Evolutionary conservation across 1,284 basidiomycete genomes (phyloP).

Genomic region (Prillingera fragicola): DNA sequence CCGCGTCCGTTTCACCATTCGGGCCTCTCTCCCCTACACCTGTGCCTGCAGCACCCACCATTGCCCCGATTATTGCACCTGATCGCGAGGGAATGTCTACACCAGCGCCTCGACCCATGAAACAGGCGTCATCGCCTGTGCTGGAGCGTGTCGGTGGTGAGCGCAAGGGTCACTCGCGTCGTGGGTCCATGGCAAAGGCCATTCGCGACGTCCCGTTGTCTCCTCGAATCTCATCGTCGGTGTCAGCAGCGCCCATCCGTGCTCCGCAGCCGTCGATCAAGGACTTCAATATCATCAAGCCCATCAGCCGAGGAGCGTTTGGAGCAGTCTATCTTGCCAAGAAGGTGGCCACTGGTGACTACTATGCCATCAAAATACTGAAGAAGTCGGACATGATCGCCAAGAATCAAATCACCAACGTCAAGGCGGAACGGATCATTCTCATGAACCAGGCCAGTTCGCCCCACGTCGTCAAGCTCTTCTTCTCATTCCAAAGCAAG

Average conservation of each 20-base stretch:
- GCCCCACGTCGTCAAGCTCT: constrained; percentile 97
- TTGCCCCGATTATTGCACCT: too few species aligned
- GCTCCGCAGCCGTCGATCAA: constrained; percentile 88
- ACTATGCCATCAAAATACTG: constrained; percentile 97
- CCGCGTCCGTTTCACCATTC: too few species aligned
- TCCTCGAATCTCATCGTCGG: constrained; percentile 76
- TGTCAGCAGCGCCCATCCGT: constrained; percentile 58
- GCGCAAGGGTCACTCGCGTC: constrained; percentile 20
- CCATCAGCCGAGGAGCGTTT: constrained; percentile 98
- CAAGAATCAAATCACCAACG: constrained; percentile 99
- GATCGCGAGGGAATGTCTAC: too few species aligned
- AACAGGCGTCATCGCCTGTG: constrained; percentile 18
- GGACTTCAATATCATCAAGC: constrained; percentile 99
- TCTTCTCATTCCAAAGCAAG: constrained; percentile 97
- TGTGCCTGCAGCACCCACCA: too few species aligned
- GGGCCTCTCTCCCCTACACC: too few species aligned
- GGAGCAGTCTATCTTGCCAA: constrained; percentile 97
- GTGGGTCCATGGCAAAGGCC: constrained; percentile 22
- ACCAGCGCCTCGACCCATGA: too few species aligned
- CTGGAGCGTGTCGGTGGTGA: constrained; percentile 24
- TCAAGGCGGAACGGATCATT: constrained; percentile 98
- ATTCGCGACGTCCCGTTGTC: constrained; percentile 61
- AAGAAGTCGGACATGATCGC: constrained; percentile 99
- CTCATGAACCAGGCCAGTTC: constrained; percentile 99
- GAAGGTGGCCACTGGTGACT: constrained; percentile 96